Evolutionary conservation across 83 land plant genomes (phyloP).

Genomic region (Diphasiastrum complanatum): DNA sequence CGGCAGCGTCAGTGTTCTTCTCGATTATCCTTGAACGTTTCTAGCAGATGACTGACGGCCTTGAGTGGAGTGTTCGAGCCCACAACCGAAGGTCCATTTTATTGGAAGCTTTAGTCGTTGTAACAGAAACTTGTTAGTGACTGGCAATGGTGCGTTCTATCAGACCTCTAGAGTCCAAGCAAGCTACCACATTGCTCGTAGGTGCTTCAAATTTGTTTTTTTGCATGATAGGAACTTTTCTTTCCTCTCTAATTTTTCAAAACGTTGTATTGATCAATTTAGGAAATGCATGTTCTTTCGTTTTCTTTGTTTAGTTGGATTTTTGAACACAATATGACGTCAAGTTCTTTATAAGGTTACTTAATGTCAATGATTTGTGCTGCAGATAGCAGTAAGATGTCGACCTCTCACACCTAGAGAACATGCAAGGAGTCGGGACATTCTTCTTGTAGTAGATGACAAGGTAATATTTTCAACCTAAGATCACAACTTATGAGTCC

Average conservation of each 20-base stretch:
- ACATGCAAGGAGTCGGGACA: slow-evolving; percentile 39
- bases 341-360: no score
- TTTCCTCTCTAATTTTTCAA: slow-evolving; percentile 8
- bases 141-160: slow-evolving; percentile 70
- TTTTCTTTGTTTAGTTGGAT: not conserved
- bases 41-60: no score
- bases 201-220: not conserved
- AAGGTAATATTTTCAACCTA: slow-evolving; percentile 39
- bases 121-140: no score
- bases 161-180: slow-evolving; percentile 63
- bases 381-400: slow-evolving; percentile 88
- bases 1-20: no score
- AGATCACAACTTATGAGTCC: no score
- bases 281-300: not conserved
- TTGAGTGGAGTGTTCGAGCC: no score
- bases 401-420: slow-evolving; percentile 55
- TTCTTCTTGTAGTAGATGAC: slow-evolving; percentile 57
- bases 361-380: no score
- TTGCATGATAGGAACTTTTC: not conserved
- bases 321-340: no score
- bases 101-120: no score
- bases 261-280: not conserved
- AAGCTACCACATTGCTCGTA: slow-evolving; percentile 65
- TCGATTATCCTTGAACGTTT: no score
- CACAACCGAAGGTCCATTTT: no score